Evolutionary conservation across 169 alveolate species (phyloP).

Genomic region (Neospora caninum): DNA sequence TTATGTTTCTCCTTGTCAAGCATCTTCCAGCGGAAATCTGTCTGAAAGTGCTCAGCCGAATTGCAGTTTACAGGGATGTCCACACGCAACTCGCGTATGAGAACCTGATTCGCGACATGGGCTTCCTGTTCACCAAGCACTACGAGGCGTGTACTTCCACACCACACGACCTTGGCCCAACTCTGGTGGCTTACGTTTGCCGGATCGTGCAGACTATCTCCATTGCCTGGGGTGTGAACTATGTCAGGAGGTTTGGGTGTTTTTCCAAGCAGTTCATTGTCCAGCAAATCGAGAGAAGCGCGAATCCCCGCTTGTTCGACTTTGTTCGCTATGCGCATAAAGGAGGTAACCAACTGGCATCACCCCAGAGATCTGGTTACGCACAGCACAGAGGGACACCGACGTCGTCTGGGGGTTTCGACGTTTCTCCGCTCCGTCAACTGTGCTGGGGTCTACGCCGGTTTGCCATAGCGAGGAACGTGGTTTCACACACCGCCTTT

Average conservation of each 20-base stretch:
- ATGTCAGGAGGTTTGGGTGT: constrained; percentile 60
- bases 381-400: neutral
- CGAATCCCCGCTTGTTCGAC: constrained; percentile 67
- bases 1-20: constrained; percentile 61
- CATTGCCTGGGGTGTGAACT: constrained; percentile 65
- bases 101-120: neutral
- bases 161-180: constrained; percentile 47
- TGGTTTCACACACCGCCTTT: too few species aligned
- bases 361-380: neutral
- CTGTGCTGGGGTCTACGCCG: too few species aligned
- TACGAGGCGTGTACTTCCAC: constrained; percentile 30
- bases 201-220: constrained; percentile 62
- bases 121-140: constrained; percentile 29
- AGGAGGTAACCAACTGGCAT: constrained; percentile 42
- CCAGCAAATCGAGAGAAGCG: constrained; percentile 42
- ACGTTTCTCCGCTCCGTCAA: too few species aligned
- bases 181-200: constrained; percentile 13
- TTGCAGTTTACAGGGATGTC: constrained; percentile 63
- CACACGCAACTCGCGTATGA: constrained; percentile 48
- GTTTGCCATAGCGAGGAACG: too few species aligned
- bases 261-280: constrained; percentile 67
- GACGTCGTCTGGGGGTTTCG: too few species aligned
- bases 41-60: constrained; percentile 60
- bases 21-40: constrained; percentile 69
- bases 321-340: constrained; percentile 58